These are phyloP conservation scores for Penicillium griseofulvum DNA, from an alignment of 2,329 filamentous ascomycete genomes.

Conservation along the genomic window DNA sequence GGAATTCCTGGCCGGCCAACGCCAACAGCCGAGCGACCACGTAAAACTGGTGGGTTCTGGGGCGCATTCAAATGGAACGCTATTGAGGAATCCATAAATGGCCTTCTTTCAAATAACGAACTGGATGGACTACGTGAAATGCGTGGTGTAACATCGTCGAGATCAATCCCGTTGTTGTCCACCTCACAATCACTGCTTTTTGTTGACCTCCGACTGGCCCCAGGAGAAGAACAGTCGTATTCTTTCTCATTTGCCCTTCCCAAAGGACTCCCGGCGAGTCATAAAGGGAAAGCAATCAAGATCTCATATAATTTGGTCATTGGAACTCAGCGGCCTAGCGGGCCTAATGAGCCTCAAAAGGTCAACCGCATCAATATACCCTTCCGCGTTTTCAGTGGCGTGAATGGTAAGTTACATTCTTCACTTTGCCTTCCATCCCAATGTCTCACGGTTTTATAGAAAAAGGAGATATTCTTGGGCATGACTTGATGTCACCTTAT, in stretches of 20 bases:
- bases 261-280: constrained; percentile 82
- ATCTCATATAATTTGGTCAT: constrained; percentile 88
- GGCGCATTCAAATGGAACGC: constrained; percentile 83
- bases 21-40: constrained; percentile 33
- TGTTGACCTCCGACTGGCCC: constrained; percentile 81
- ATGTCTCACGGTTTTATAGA: constrained; percentile 37
- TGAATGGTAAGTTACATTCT: constrained; percentile 61
- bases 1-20: constrained; percentile 63
- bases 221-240: constrained; percentile 84
- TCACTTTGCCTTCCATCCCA: neutral
- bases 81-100: constrained; percentile 82
- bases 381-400: constrained; percentile 88
- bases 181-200: constrained; percentile 95
- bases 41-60: constrained; percentile 74
- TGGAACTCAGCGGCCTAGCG: constrained; percentile 82
- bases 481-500: constrained; percentile 93
- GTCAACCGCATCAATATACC: constrained; percentile 89
- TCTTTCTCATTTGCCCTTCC: constrained; percentile 85
- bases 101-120: constrained; percentile 80
- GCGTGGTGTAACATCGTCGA: constrained; percentile 80
- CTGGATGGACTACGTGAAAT: constrained; percentile 94
- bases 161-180: constrained; percentile 84
- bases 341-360: constrained; percentile 70
- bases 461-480: constrained; percentile 81
- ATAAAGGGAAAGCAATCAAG: constrained; percentile 90